Evolutionary conservation across 108 stramenopile species (phyloP).

Genomic region (Nannochloropsis gaditana): DNA sequence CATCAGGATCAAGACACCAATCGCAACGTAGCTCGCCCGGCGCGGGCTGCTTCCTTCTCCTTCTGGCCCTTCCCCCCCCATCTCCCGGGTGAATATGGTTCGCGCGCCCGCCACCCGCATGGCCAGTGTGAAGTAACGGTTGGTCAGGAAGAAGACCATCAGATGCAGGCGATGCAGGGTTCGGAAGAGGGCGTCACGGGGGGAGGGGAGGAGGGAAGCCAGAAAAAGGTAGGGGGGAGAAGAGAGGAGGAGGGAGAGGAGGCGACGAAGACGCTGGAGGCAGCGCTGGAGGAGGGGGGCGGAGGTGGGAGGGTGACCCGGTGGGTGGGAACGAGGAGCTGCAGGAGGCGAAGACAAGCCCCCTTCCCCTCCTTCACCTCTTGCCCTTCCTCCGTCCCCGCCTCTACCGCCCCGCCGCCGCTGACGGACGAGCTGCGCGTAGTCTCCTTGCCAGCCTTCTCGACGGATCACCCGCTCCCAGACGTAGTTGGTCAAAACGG

Average conservation of each 20-base stretch:
- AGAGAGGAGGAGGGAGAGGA: conserved; percentile 16
- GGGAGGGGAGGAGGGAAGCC: conserved; percentile 7
- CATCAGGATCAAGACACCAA: conserved; percentile 34
- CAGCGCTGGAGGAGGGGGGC: background rate
- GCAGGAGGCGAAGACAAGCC: background rate
- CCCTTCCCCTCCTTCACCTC: background rate
- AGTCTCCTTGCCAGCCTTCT: background rate
- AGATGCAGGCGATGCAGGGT: conserved; percentile 31
- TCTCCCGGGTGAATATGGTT: conserved; percentile 31
- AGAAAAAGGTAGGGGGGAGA: background rate
- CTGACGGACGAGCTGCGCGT: background rate
- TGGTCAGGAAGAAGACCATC: conserved; percentile 34
- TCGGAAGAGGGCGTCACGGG: background rate
- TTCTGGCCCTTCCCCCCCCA: background rate
- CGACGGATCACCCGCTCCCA: background rate
- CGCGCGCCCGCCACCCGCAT: conserved; percentile 36
- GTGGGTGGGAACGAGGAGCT: background rate
- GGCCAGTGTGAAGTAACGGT: conserved; percentile 29
- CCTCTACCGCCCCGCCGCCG: background rate
- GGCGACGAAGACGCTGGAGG: background rate
- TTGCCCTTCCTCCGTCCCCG: background rate
- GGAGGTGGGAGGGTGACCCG: background rate
- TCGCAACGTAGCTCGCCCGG: conserved; percentile 27
- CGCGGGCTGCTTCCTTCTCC: background rate
- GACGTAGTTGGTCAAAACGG: background rate